Conservation (phyloP, 148 eudicot species). For the Silene uniflora region DNA sequence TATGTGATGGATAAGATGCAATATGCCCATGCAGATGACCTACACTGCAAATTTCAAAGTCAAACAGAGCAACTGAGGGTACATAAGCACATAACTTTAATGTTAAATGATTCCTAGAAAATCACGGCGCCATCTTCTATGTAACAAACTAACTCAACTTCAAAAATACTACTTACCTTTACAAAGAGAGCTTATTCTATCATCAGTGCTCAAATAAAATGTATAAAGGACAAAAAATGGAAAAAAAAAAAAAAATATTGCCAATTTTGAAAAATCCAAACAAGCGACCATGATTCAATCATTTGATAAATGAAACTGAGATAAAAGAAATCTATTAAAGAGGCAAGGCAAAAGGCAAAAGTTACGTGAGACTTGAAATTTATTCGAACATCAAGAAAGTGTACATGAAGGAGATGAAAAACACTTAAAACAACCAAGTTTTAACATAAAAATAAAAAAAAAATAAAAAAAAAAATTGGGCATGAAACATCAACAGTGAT, state of each 20-base stretch:
- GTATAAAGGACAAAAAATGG: not conserved
- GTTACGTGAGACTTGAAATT: not conserved
- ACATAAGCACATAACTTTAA: not conserved
- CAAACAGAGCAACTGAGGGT: slow-evolving; percentile 1
- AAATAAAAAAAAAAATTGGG: too few relatives aligned
- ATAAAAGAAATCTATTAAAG: not conserved
- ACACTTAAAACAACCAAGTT: not conserved
- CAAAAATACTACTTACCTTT: not conserved
- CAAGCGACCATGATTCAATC: not conserved
- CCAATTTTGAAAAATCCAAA: not conserved
- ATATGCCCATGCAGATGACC: slow-evolving; percentile 76
- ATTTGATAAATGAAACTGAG: not conserved
- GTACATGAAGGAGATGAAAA: too few relatives aligned
- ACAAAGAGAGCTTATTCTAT: not conserved
- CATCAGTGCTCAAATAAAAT: not conserved
- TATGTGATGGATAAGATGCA: slow-evolving; percentile 49
- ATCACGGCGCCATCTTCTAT: not conserved
- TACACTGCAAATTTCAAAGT: slow-evolving; percentile 50
- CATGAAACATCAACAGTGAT: not conserved
- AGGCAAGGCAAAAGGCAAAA: slow-evolving; percentile 1
- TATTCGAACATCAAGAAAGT: not conserved
- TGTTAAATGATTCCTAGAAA: not conserved
- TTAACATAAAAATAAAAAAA: too few relatives aligned
- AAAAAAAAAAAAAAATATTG: not conserved
- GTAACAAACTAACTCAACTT: not conserved